Percentiles rank a stretch among this genome's conserved stretches.
Evolutionary conservation across 192 early-diverging fungal species (phyloP).

Genomic region (Phlyctochytrium arcticum): DNA sequence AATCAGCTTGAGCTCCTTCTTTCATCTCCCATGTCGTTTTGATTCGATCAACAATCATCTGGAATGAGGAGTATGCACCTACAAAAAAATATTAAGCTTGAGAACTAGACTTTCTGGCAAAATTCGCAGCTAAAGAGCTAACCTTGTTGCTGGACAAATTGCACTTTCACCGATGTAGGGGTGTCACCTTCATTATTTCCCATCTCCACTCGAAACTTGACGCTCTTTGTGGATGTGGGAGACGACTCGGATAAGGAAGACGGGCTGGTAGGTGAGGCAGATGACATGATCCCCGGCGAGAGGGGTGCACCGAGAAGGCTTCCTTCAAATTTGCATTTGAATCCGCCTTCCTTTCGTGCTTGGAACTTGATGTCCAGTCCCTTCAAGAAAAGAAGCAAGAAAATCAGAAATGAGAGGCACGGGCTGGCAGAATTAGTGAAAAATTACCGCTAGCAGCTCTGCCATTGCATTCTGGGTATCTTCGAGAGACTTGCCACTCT

Average conservation of each 20-base stretch:
- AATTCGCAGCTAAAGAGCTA: not conserved
- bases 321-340: conserved; percentile 33
- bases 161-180: conserved; percentile 1
- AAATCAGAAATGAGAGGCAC: not conserved
- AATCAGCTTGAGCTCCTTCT: too few species aligned
- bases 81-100: not conserved
- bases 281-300: too few species aligned
- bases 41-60: conserved; percentile 16
- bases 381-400: not conserved
- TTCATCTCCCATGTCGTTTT: conserved; percentile 18
- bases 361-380: conserved; percentile 20
- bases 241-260: not conserved
- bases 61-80: conserved; percentile 32
- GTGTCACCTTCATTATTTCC: not conserved
- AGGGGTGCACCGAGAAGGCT: not conserved
- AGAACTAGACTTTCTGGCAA: not conserved
- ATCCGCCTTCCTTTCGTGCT: conserved; percentile 19
- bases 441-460: not conserved
- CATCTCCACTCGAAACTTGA: conserved; percentile 46
- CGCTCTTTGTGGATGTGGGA: conserved; percentile 8
- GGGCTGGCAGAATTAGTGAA: not conserved
- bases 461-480: not conserved
- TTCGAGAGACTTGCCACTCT: not conserved
- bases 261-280: not conserved
- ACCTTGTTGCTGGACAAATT: conserved; percentile 48